Evolutionary conservation across 768 basidiomycete species (phyloP).

Genomic region (Naematelia aurantialba): DNA sequence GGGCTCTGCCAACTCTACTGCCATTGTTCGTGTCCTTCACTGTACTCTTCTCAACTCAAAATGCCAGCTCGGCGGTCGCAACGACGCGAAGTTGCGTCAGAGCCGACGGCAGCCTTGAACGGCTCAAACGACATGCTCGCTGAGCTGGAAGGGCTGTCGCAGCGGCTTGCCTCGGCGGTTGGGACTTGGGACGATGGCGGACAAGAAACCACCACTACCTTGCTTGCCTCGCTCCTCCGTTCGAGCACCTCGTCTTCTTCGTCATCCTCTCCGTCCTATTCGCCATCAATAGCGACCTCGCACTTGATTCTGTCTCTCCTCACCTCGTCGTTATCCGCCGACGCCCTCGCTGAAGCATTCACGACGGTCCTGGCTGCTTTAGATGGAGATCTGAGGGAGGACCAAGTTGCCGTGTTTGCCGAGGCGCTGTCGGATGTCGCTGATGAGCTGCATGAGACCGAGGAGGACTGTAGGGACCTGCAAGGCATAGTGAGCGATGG

Average conservation of each 20-base stretch:
- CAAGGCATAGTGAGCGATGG: constrained; percentile 15
- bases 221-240: not conserved
- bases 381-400: constrained; percentile 13
- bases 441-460: constrained; percentile 13
- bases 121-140: not conserved
- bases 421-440: constrained; percentile 25
- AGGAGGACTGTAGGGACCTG: constrained; percentile 26
- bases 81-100: not conserved
- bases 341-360: constrained; percentile 11
- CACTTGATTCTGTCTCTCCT: constrained; percentile 4
- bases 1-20: too few species aligned
- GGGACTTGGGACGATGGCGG: constrained; percentile 6
- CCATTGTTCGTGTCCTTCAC: too few species aligned
- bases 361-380: constrained; percentile 16
- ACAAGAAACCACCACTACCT: constrained; percentile 1
- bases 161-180: constrained; percentile 1
- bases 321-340: not conserved
- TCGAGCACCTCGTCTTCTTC: not conserved
- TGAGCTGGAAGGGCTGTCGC: constrained; percentile 1
- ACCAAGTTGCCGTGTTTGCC: constrained; percentile 7
- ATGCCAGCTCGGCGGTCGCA: constrained; percentile 7
- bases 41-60: too few species aligned
- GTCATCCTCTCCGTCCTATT: not conserved
- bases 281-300: constrained; percentile 4
- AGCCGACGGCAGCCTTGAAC: not conserved